These are phyloP conservation scores for Primulina huaijiensis DNA, from an alignment of 257 asterid species.

Conservation along the genomic window DNA sequence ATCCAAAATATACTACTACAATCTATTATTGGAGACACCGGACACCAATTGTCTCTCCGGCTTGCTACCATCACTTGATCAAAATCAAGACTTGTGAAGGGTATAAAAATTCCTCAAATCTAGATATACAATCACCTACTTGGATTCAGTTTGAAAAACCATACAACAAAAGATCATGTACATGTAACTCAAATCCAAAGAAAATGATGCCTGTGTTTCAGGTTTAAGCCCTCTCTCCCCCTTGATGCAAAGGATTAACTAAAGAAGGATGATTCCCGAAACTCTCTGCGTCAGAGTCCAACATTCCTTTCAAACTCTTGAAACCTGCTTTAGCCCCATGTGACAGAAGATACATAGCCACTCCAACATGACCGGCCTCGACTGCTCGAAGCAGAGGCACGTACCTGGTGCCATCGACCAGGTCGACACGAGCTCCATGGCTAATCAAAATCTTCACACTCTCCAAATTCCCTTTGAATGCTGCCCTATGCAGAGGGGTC, in stretches of 20 bases:
- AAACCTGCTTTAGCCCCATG: slow-evolving; percentile 64
- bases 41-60: too few relatives aligned
- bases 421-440: slow-evolving; percentile 57
- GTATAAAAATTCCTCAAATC: background rate
- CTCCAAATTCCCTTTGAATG: slow-evolving; percentile 63
- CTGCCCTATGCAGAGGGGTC: slow-evolving; percentile 75
- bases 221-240: slow-evolving; percentile 12
- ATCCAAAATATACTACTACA: too few relatives aligned
- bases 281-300: slow-evolving; percentile 33
- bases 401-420: slow-evolving; percentile 53
- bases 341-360: slow-evolving; percentile 55
- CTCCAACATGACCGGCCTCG: slow-evolving; percentile 54
- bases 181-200: background rate
- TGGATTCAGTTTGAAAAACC: background rate
- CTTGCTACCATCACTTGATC: too few relatives aligned
- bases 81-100: too few relatives aligned
- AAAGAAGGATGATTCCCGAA: slow-evolving; percentile 36
- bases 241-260: slow-evolving; percentile 22
- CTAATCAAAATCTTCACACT: slow-evolving; percentile 47
- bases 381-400: slow-evolving; percentile 64
- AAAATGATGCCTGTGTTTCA: background rate
- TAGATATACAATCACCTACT: background rate
- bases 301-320: slow-evolving; percentile 44
- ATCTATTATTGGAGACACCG: too few relatives aligned
- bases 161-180: background rate